Evolutionary conservation across 169 alveolate species (phyloP).

Genomic region (Eimeria necatrix): DNA sequence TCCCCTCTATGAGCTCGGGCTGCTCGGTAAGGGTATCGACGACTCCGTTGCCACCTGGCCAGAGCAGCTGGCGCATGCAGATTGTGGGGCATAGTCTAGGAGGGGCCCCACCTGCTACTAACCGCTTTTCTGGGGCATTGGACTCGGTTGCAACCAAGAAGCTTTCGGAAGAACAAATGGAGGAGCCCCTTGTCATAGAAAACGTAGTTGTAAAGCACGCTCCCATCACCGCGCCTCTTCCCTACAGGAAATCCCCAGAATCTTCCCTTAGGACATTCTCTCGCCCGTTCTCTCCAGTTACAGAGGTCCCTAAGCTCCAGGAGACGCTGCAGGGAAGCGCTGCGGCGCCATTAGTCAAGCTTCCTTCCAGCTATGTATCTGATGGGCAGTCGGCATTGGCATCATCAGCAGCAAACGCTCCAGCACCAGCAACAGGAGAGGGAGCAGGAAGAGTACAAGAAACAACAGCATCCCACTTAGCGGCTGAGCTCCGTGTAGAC

Average conservation of each 20-base stretch:
- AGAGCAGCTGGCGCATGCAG: slow-evolving; percentile 58
- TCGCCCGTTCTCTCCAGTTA: neutral
- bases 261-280: neutral
- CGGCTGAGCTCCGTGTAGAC: no score
- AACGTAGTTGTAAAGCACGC: slow-evolving; percentile 35
- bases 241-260: neutral
- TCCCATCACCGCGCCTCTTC: slow-evolving; percentile 51
- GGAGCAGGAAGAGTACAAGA: neutral
- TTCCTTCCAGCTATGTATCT: neutral
- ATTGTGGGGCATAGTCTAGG: neutral
- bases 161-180: neutral
- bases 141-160: neutral
- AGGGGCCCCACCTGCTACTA: neutral
- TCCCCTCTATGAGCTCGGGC: neutral
- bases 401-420: neutral
- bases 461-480: no score
- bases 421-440: neutral
- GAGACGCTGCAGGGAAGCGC: neutral
- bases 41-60: neutral
- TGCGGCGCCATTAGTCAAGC: neutral
- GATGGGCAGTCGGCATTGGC: neutral
- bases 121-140: slow-evolving; percentile 15
- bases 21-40: neutral
- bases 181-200: neutral
- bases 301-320: neutral